phyloP scores from a whole-genome alignment of 2,329 filamentous ascomycete genomes.

The Aspergillus texensis region DNA sequence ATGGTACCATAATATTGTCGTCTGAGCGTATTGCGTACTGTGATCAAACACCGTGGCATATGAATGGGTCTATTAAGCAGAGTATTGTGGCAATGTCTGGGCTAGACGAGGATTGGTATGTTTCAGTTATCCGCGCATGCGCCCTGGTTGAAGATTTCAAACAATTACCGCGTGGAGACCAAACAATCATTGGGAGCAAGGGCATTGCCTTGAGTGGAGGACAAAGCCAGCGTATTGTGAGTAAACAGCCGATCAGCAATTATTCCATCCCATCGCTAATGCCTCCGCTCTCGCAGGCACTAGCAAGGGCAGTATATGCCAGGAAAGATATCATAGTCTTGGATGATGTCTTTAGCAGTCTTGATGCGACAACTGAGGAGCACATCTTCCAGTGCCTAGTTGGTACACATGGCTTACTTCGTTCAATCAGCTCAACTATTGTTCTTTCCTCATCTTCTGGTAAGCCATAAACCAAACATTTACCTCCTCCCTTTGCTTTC shows the following conservation, averaged over 20 bases:
- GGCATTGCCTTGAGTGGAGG: conserved; percentile 56
- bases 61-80: conserved; percentile 45
- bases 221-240: conserved; percentile 54
- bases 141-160: conserved; percentile 43
- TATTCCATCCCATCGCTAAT: not conserved
- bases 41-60: conserved; percentile 45
- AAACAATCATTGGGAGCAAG: conserved; percentile 54
- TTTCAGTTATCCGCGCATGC: conserved; percentile 39
- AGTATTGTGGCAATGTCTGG: conserved; percentile 43
- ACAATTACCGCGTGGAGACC: conserved; percentile 44
- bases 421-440: conserved; percentile 42
- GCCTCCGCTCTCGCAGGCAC: conserved; percentile 33
- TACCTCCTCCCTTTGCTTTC: not conserved
- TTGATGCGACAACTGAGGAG: conserved; percentile 54
- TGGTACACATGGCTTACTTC: conserved; percentile 50
- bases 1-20: conserved; percentile 37
- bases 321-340: conserved; percentile 52
- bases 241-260: conserved; percentile 11
- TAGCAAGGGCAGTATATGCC: conserved; percentile 57
- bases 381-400: conserved; percentile 52
- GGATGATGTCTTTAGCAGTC: conserved; percentile 56
- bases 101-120: conserved; percentile 43
- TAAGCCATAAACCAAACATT: conserved; percentile 14
- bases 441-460: conserved; percentile 44
- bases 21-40: conserved; percentile 43